phyloP scores from a whole-genome alignment of 257 asterid species.

The Osmanthus fragrans region DNA sequence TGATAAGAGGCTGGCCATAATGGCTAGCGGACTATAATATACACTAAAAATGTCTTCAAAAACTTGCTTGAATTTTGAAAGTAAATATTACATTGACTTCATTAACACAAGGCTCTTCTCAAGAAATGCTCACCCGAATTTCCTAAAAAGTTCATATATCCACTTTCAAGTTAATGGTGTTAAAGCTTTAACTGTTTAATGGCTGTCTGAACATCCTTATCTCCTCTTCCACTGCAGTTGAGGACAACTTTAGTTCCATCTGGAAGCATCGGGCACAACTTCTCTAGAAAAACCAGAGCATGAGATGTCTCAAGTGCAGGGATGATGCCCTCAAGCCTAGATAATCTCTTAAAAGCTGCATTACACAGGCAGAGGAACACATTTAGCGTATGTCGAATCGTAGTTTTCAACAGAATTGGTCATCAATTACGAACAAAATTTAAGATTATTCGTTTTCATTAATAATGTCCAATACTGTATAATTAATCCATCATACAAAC shows the following conservation, averaged over 20 bases:
- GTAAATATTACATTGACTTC: not conserved
- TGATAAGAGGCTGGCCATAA: too few relatives aligned
- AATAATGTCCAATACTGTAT: too few relatives aligned
- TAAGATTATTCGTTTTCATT: too few relatives aligned
- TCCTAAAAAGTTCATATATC: not conserved
- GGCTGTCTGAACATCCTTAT: conserved; percentile 87
- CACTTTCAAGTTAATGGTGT: not conserved
- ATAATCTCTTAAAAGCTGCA: conserved; percentile 88
- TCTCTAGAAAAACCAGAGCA: conserved; percentile 84
- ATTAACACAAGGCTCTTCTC: conserved; percentile 12
- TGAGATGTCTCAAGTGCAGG: conserved; percentile 97
- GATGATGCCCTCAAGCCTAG: conserved; percentile 82
- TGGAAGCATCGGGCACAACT: conserved; percentile 71
- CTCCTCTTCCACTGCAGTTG: conserved; percentile 98
- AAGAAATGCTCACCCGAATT: not conserved
- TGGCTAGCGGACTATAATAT: too few relatives aligned
- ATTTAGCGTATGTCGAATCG: not conserved
- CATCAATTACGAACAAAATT: not conserved
- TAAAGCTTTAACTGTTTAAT: conserved; percentile 58
- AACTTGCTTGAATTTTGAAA: not conserved
- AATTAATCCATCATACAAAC: too few relatives aligned
- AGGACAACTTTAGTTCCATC: conserved; percentile 80
- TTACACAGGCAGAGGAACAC: conserved; percentile 6
- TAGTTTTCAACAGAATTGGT: not conserved
- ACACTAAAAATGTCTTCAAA: not conserved